A percentile compares a stretch with the other conserved stretches of the same genome.
Evolutionary conservation across 2,329 filamentous ascomycete genomes (phyloP).

Genomic region (Ceratocystis variospora): DNA sequence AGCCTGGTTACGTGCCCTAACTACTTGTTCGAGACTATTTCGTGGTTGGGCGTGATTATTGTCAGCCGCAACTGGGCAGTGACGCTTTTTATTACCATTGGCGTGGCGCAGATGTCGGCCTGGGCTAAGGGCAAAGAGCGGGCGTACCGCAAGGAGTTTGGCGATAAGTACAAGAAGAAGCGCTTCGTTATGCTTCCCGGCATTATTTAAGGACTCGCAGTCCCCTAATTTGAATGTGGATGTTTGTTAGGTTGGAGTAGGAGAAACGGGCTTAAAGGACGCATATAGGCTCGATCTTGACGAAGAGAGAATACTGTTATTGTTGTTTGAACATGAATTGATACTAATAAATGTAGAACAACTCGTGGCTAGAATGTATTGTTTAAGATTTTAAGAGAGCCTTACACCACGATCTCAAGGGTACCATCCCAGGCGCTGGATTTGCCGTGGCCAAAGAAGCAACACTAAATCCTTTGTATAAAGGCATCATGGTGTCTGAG

Average conservation of each 20-base stretch:
- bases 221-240: not conserved
- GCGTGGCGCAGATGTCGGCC: constrained; percentile 62
- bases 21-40: constrained; percentile 83
- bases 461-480: not conserved
- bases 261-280: not conserved
- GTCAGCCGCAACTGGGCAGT: constrained; percentile 69
- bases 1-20: constrained; percentile 85
- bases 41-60: constrained; percentile 73
- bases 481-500: not conserved
- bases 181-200: constrained; percentile 68
- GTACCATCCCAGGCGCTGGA: not conserved
- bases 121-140: constrained; percentile 92
- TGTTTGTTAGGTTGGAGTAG: not conserved
- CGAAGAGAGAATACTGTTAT: not conserved
- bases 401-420: not conserved
- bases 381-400: not conserved
- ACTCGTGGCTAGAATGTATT: not conserved
- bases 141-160: constrained; percentile 80
- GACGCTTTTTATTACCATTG: constrained; percentile 59
- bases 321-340: not conserved
- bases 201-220: constrained; percentile 40
- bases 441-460: not conserved
- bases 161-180: constrained; percentile 93
- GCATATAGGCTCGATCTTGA: not conserved
- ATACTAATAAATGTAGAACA: not conserved